Evolutionary conservation across 1,284 basidiomycete genomes (phyloP), one percentile per base, ranked within the genome.

Genomic region (Schizophyllum commune): DNA sequence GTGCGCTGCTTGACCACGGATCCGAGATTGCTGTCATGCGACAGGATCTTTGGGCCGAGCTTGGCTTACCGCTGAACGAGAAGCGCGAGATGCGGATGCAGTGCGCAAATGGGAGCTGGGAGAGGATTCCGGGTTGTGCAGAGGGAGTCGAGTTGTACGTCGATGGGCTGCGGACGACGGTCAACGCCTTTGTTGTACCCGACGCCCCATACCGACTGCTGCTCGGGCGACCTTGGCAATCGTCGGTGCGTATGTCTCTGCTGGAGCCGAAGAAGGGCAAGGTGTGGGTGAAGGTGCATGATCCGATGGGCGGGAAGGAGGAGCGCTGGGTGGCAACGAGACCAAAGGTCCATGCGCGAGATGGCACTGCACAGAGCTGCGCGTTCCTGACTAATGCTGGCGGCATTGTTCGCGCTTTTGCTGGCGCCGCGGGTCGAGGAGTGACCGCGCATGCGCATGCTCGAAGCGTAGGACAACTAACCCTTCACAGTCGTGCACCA

Each of bases 51-150:
- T 65, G 66, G 63, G 62, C 66, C 19, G 58, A 63, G 34, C 32
- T 65, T 8, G 61, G 61, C 13, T 20, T 65, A 1, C 53, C 62
- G 19, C 33, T 65, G 1, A 62, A 67, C 15, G 52, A 58, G 20
- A 62, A 64, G 52, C 57, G 63, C 32, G 47, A 62, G 13, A 62
- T 67, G 64, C 21, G 56, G 32, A 70, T 71, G 66, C 64, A 71
- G 21, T 67, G 63, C 1, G 66, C 68, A 0, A 69, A 70, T 55
- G 53, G 61, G 5, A 52, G 52, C 0, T 59, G 19, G 1, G 67
- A 67, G 56, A 39, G 34, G 34, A 39, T 39, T 39, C 34, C 34
- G 34, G 34, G 34, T 6, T 39, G 34, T 13, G 34, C 34, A 53
- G 64, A 67, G 56, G 65, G 60, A 57, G 60, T 66, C 7, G 61